Evolutionary conservation across 1,284 basidiomycete genomes (phyloP), one percentile per base, ranked within the genome.

Genomic region (Tetrapyrgos nigripes): DNA sequence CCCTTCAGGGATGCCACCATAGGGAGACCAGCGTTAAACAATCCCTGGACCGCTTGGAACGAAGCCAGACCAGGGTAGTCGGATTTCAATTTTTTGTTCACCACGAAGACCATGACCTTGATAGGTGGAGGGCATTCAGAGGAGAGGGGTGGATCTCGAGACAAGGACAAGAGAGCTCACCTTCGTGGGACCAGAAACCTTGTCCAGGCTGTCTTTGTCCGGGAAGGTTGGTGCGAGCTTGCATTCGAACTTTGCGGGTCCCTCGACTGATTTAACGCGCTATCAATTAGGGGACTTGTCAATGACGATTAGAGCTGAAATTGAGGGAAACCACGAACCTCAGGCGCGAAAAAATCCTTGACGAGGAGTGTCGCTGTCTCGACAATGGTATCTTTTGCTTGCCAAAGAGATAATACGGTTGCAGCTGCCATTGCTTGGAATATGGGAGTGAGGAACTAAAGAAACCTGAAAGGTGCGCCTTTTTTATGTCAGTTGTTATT

Each of bases 361-460:
- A 45, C 43, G 19, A 45, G 19, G 24, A 45, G 19, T 45, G 43
- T 23, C 8, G 43, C 43, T 45, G 43, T 45, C 24, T 45, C 43
- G 43, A 45, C 43, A 45, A 45, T 45, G 43, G 43, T 45, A 45
- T 45, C 43, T 45, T 45, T 45, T 45, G 43, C 43, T 45, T 45
- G 43, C 43, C 43, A 45, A 23, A 45, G 43, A 45, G 43, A n/a
- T 45, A 45, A 45, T 17, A 45, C 43, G 43, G 43, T 45, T 45
- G 43, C 19, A 45, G 43, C 24, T 23, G 43, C 43, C 43, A 45
- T 45, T 45, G 43, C 24, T n/a, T 45, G 17, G n/a, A n/a, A 45
- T 45, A 45, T 45, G 19, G 43, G 24, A 23, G 24, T 45, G 24
- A 45, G 5, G 43, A n/a, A n/a, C 24, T 5, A 45, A 23, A 45